Base-by-base conservation (phyloP, 441 rosid genomes). In the Adansonia madagascariensis region DNA sequence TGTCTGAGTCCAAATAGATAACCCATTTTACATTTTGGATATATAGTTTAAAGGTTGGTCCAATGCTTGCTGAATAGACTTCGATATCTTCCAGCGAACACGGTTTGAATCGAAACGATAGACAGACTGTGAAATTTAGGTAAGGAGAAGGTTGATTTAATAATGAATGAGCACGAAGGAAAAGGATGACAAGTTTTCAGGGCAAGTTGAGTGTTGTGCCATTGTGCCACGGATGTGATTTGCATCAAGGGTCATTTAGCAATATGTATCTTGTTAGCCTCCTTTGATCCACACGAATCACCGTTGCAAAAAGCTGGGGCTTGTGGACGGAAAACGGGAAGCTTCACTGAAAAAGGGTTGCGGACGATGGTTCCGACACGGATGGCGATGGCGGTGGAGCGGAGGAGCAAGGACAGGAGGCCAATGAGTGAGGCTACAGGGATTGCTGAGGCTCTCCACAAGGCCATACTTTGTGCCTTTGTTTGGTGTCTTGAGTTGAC, bases 221-320 rank as follows among this genome's bases (percentile, higher is more conserved):
- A 92, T 90, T 55, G 98, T 92, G 2, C 97, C 97, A 4, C 97
- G 88, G 46, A 92, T 88, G 75, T 92, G 92, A 80, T 91, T 92
- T 24, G 84, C 88, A 68, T 94, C 97, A 0, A 94, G 88, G 46
- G 97, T 91, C 95, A 92, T 92, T 3, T 31, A 31, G 95, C 89
- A 0, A 91, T 80, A 35, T 92, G 97, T 15, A 94, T 88, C 7
- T 9, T 50, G 56, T 84, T 82, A 22, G 57, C 69, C 46, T 82
- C 82, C 1, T 1, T 46, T 0, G 78, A 74, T 0, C 82, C 85
- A 41, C 97, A 91, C 2, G 68, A 62, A 5, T 89, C 82, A 1
- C 91, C 91, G 22, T 91, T 91, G 27, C 91, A 77, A 6, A 89
- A 91, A 14, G 89, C 90, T 0, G 94, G 92, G 0, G 94, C 96